phyloP scores from a whole-genome alignment of 129 eudicot genomes.

The Lactuca saligna region DNA sequence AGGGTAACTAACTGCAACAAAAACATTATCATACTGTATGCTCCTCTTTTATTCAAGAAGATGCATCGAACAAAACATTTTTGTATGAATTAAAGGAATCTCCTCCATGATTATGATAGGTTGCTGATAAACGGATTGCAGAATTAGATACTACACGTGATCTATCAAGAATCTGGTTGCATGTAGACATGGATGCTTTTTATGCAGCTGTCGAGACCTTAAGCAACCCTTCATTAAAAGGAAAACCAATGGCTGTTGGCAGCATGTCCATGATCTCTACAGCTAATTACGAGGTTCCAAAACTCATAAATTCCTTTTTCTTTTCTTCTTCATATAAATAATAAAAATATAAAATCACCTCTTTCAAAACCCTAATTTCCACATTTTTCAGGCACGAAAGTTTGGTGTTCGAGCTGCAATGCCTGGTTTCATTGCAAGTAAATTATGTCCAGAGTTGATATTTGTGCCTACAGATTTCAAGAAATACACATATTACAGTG shows the following conservation, averaged over 20 bases:
- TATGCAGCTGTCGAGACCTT: slow-evolving; percentile 97
- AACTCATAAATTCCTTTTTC: background rate
- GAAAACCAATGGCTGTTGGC: slow-evolving; percentile 97
- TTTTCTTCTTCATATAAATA: background rate
- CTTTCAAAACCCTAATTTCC: slow-evolving; percentile 12
- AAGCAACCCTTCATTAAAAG: slow-evolving; percentile 71
- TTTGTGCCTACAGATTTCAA: slow-evolving; percentile 88
- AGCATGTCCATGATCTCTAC: slow-evolving; percentile 96
- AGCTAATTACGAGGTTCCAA: slow-evolving; percentile 93
- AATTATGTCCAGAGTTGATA: slow-evolving; percentile 87
- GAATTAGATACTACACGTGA: slow-evolving; percentile 92
- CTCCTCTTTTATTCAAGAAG: too few species aligned
- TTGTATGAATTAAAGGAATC: background rate
- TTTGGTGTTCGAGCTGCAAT: slow-evolving; percentile 99
- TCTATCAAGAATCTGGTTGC: slow-evolving; percentile 83
- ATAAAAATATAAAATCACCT: background rate
- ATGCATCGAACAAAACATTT: background rate
- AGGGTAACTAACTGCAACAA: slow-evolving; percentile 46
- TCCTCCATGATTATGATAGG: slow-evolving; percentile 34
- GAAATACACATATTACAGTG: slow-evolving; percentile 83
- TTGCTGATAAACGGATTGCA: slow-evolving; percentile 70
- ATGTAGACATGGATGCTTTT: slow-evolving; percentile 99
- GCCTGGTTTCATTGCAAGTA: slow-evolving; percentile 98
- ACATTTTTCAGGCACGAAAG: slow-evolving; percentile 75
- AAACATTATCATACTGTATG: background rate